phyloP scores from a whole-genome alignment of 1,284 basidiomycete genomes.

The Cryptococcus neoformans region DNA sequence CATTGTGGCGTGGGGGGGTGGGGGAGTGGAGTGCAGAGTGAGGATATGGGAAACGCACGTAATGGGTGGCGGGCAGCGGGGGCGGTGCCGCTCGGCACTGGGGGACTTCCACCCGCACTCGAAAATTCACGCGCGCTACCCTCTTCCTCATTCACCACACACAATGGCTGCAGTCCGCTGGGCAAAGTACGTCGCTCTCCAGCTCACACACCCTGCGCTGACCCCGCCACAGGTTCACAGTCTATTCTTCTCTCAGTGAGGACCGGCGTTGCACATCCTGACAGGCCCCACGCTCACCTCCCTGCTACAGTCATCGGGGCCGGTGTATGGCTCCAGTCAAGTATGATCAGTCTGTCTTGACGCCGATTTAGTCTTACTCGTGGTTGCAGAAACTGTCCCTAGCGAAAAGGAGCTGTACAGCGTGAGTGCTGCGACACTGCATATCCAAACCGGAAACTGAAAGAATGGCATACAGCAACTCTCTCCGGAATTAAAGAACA shows the following conservation, averaged over 20 bases:
- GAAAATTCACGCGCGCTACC: no score
- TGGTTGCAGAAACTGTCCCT: constrained; percentile 25
- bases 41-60: neutral
- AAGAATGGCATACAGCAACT: constrained; percentile 20
- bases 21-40: neutral
- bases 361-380: neutral
- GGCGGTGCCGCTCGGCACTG: no score
- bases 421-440: constrained; percentile 15
- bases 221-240: neutral
- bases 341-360: neutral
- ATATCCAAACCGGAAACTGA: neutral
- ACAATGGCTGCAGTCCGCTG: constrained; percentile 1
- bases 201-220: neutral
- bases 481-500: constrained; percentile 43
- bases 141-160: neutral
- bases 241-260: neutral
- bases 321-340: constrained; percentile 15
- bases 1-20: constrained; percentile 23
- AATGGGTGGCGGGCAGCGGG: no score
- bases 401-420: constrained; percentile 46
- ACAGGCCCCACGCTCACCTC: neutral
- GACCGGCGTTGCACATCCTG: neutral
- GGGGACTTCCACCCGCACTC: no score
- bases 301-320: constrained; percentile 24
- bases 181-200: neutral